Evolutionary conservation across 1,284 basidiomycete genomes (phyloP).

Genomic region (Pseudozyma thailandica): DNA sequence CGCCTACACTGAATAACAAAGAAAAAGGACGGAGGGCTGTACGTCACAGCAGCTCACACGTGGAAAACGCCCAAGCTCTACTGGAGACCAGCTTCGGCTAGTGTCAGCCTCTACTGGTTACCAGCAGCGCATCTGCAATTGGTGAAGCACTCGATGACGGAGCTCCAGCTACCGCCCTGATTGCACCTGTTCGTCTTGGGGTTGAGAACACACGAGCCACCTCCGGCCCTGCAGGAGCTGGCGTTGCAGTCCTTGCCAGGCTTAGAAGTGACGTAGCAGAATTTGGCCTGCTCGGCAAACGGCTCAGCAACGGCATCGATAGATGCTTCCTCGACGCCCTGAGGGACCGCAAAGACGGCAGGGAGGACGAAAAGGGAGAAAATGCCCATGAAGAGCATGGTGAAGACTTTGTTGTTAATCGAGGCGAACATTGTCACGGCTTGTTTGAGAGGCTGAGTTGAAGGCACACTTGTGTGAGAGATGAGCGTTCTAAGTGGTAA

Average conservation of each 20-base stretch:
- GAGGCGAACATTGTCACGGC: not conserved
- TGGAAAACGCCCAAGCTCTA: too few species aligned
- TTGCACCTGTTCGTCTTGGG: not conserved
- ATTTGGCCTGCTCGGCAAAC: not conserved
- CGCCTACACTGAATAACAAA: not conserved
- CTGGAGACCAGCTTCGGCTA: too few species aligned
- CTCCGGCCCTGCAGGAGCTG: not conserved
- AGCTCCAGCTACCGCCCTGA: not conserved
- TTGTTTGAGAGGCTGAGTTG: not conserved
- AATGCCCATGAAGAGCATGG: not conserved
- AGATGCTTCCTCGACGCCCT: too few species aligned
- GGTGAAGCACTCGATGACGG: not conserved
- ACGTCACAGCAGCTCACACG: too few species aligned
- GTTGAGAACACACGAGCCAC: not conserved
- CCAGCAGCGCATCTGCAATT: not conserved
- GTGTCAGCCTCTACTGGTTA: not conserved
- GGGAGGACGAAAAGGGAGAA: not conserved
- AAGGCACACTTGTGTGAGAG: too few species aligned
- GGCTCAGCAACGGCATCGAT: too few species aligned
- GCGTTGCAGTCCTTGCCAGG: not conserved
- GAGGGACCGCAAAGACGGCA: not conserved
- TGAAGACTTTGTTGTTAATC: not conserved
- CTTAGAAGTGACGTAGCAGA: not conserved
- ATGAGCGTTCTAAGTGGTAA: too few species aligned
- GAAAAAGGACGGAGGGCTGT: too few species aligned